Conservation (phyloP, 2,329 filamentous ascomycete genomes). For the Fusarium abutilonis region DNA sequence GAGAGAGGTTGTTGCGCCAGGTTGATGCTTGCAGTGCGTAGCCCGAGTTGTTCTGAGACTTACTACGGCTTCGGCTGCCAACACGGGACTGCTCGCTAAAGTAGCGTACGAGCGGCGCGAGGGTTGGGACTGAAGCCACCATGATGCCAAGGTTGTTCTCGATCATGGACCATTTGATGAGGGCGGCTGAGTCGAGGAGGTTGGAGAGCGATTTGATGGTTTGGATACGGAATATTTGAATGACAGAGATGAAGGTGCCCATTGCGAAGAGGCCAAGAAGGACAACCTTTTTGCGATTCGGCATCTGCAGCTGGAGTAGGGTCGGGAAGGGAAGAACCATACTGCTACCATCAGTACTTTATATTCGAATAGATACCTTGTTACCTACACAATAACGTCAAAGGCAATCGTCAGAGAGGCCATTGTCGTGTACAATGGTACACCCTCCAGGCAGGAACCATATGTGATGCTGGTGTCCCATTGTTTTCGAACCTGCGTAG, state of each 20-base stretch:
- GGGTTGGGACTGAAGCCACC: constrained; percentile 54
- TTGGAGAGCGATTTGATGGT: constrained; percentile 57
- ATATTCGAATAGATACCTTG: rapidly evolving
- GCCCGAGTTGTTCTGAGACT: constrained; percentile 20
- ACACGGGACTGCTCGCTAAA: constrained; percentile 46
- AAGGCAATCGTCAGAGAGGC: constrained; percentile 55
- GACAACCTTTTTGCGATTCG: constrained; percentile 54
- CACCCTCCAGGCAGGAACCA: constrained; percentile 52
- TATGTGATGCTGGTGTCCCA: constrained; percentile 53
- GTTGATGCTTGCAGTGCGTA: constrained; percentile 47
- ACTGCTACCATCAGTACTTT: constrained; percentile 33
- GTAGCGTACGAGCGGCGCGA: constrained; percentile 54
- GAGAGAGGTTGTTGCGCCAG: constrained; percentile 30
- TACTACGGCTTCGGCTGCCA: constrained; percentile 31
- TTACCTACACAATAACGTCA: constrained; percentile 53
- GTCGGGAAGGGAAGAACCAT: constrained; percentile 56
- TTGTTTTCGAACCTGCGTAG: constrained; percentile 46
- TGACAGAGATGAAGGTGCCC: constrained; percentile 61
- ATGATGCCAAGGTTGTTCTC: constrained; percentile 58
- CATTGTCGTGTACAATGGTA: constrained; percentile 57
- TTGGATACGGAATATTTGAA: constrained; percentile 62
- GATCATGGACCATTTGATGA: constrained; percentile 58
- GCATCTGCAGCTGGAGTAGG: constrained; percentile 51
- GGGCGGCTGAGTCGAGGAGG: constrained; percentile 55
- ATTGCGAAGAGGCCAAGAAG: constrained; percentile 57